Base-by-base conservation (phyloP, 177 flowering plant genomes). In the Vitis hybrid region DNA sequence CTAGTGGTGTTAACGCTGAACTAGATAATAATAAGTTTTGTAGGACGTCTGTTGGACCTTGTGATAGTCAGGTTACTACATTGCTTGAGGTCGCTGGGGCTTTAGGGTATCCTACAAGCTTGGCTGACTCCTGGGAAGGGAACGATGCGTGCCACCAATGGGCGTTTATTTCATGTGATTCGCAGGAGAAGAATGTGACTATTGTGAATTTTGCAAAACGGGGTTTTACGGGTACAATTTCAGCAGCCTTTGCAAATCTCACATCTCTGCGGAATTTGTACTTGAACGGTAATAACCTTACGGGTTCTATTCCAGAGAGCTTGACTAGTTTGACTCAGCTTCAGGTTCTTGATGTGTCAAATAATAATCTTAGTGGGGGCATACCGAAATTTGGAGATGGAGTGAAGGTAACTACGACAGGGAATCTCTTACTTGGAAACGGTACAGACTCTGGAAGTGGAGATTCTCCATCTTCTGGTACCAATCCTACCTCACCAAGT, bases 111-210 rank as follows among this genome's bases (percentile, higher is more conserved):
- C 98, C 98, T 0, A 32, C 65, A 40, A 58, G 10, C 10, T 74
- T 94, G 59, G 88, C 94, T 2, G 83, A 83, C 27, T 64, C 86
- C 2, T 94, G 98, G 98, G 11, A 13, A 32, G 98, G 97, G n/a
- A 87, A 94, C 65, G 74, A 91, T 74, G 82, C 94, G 6, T 94
- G 97, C 66, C 15, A 65, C 12, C 60, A 61, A 2, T 91, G 97
- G 96, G 21, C 54, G 6, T 85, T 70, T 70, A 70, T 91, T 32
- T 64, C 78, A 8, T 94, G 98, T 56, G 24, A 24, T 24, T 1
- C 24, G 24, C 57, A 74, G 19, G 82, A 80, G 40, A 85, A 64
- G 32, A 70, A 66, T 15, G 78, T 85, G 30, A 76, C 72, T 15
- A 78, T 65, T 0, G 58, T 91, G n/a, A 88, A 74, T 68, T 82